phyloP scores from a whole-genome alignment of 805 yeast species.

The Candida fluviatilis region DNA sequence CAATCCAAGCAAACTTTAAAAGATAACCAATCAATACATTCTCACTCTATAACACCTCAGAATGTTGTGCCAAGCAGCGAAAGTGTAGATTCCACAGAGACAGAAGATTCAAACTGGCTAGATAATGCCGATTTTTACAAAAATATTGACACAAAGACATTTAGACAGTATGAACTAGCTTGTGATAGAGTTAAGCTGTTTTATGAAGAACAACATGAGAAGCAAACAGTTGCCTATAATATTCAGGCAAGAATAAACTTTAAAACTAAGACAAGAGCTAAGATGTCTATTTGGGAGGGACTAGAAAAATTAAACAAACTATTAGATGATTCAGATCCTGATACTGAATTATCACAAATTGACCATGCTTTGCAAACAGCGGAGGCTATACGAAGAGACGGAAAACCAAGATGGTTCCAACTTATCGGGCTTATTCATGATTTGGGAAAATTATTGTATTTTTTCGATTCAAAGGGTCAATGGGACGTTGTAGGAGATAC shows the following conservation, averaged over 20 bases:
- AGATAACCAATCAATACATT: background rate
- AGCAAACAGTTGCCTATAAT: constrained; percentile 70
- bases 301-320: constrained; percentile 55
- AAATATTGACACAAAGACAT: constrained; percentile 37
- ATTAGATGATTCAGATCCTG: constrained; percentile 72
- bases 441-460: constrained; percentile 63
- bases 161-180: constrained; percentile 65
- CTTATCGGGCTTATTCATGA: constrained; percentile 70
- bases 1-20: no score
- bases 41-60: no score
- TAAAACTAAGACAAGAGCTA: constrained; percentile 62
- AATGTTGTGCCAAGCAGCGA: background rate
- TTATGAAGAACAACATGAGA: constrained; percentile 63
- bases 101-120: constrained; percentile 18
- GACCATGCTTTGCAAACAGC: constrained; percentile 77
- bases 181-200: constrained; percentile 63
- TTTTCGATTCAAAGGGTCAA: constrained; percentile 69
- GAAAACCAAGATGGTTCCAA: constrained; percentile 74
- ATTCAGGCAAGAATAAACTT: constrained; percentile 68
- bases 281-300: constrained; percentile 72
- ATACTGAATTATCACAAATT: constrained; percentile 68
- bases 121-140: constrained; percentile 26
- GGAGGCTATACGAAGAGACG: constrained; percentile 64
- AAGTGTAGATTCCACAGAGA: background rate
- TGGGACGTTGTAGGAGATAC: constrained; percentile 84